Base-by-base conservation (phyloP, 192 early-diverging fungal genomes). In the Coemansia sp. region DNA sequence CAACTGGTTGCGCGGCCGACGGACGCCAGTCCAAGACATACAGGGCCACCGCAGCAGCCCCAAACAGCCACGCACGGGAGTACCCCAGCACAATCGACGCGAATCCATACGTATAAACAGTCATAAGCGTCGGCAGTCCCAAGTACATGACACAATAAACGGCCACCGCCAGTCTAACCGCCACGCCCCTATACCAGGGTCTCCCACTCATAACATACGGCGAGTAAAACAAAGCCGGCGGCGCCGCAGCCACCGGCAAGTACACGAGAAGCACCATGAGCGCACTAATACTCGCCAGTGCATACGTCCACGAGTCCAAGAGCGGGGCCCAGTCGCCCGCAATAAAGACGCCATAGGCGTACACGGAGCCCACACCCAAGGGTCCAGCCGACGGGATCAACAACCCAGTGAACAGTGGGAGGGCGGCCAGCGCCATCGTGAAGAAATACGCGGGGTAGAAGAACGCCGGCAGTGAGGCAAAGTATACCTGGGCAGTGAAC, bases 381-480 rank as follows among this genome's bases (percentile, higher is more conserved):
- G 69, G 42, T 7, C 50, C 57, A 12, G 84, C 74, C 3, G 86
- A 76, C 25, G 92, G 89, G 10, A 94, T 87, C 66, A 94, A 83
- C 3, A 86, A 83, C 2, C 90, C 93, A 8, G 84, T 55, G 57
- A 93, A 93, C 88, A 90, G 87, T 0, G 91, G 91, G 4, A 88
- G 77, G 10, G 86, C 70, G 2, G 87, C 70, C 2, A 88, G 62
- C 15, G 80, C 63, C 59, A 87, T 68, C 4, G 78, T 57, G 50
- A 83, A 83, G 34, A 72, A 62, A 46, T 86, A 90, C 2, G 87
- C 67, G 0, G 87, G 84, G 80, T 86, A 90, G 36, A 83, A 89
- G 21, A 90, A 76, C 62, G 68, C 64, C 29, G 66, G 37, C n/a
- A 75, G 31, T 45, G 65, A 63, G 27, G 76, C 66, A 62, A 76